phyloP scores from a whole-genome alignment of 352 stramenopile species.

The Aphanomyces euteiches region DNA sequence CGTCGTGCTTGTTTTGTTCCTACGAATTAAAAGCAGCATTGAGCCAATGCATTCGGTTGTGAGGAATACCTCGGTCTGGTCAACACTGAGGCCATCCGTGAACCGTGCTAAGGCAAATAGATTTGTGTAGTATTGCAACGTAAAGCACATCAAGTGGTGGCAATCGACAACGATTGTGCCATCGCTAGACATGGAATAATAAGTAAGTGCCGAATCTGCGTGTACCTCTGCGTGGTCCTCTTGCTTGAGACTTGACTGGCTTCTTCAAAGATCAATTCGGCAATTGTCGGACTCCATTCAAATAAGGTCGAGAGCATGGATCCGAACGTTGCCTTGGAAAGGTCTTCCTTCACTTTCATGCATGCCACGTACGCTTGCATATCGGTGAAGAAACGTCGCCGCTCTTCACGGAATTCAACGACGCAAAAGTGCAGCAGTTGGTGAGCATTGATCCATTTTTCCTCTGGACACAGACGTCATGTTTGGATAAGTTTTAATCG shows the following conservation, averaged over 20 bases:
- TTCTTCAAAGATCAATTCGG: slow-evolving; percentile 24
- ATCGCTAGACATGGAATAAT: slow-evolving; percentile 4
- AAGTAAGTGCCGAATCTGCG: neutral
- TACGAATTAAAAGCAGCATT: too few relatives aligned
- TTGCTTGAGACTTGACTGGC: neutral
- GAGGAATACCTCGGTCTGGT: slow-evolving; percentile 8
- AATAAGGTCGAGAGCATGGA: neutral
- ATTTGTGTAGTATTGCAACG: slow-evolving; percentile 25
- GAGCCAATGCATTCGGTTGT: too few relatives aligned
- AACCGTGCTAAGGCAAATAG: slow-evolving; percentile 25
- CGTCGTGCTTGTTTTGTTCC: too few relatives aligned
- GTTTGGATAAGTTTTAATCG: neutral
- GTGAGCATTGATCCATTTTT: slow-evolving; percentile 21
- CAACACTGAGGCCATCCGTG: slow-evolving; percentile 10
- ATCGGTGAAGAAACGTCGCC: slow-evolving; percentile 19
- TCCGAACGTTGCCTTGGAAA: slow-evolving; percentile 9
- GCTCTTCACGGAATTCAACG: slow-evolving; percentile 26
- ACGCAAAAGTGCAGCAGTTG: slow-evolving; percentile 18
- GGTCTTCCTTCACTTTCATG: neutral
- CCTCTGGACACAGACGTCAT: neutral
- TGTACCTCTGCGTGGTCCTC: slow-evolving; percentile 2
- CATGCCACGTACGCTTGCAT: slow-evolving; percentile 1
- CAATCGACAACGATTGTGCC: slow-evolving; percentile 11
- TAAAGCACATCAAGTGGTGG: slow-evolving; percentile 20
- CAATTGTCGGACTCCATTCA: slow-evolving; percentile 10